Evolutionary conservation across 768 basidiomycete genomes (phyloP).

Genomic region (Cystobasidium onofrii): DNA sequence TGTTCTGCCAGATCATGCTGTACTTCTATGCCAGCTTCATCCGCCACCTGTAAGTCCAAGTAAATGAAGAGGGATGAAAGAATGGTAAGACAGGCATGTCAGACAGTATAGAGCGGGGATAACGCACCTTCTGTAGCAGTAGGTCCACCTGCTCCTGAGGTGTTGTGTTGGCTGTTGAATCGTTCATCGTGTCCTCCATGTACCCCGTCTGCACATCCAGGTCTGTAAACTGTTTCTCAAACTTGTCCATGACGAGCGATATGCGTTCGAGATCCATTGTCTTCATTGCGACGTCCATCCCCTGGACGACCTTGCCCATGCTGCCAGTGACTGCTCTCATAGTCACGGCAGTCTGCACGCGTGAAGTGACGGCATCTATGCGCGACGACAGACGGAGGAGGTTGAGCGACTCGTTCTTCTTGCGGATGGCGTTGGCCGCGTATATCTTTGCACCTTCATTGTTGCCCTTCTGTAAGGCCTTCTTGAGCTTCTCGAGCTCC

Average conservation of each 20-base stretch:
- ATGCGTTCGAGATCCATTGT: conserved; percentile 99
- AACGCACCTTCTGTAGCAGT: conserved; percentile 55
- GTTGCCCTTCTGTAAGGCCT: conserved; percentile 95
- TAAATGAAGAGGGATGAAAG: not conserved
- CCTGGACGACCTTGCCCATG: conserved; percentile 91
- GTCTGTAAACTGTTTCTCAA: conserved; percentile 90
- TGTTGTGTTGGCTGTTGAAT: conserved; percentile 81
- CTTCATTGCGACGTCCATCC: conserved; percentile 99
- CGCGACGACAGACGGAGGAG: conserved; percentile 79
- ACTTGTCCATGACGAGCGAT: conserved; percentile 97
- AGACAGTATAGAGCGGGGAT: no score
- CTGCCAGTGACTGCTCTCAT: conserved; percentile 85
- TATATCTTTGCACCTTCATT: conserved; percentile 95
- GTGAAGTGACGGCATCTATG: conserved; percentile 90
- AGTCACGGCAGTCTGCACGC: conserved; percentile 96
- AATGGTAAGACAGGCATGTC: not conserved
- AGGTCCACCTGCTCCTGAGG: conserved; percentile 95
- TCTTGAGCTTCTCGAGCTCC: conserved; percentile 86
- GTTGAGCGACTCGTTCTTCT: conserved; percentile 91
- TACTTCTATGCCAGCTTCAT: conserved; percentile 90
- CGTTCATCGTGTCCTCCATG: conserved; percentile 94
- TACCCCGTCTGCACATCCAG: conserved; percentile 95
- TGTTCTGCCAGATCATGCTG: conserved; percentile 72
- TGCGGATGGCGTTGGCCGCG: conserved; percentile 93
- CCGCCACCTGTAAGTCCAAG: conserved; percentile 64